Base-by-base conservation (phyloP, 352 stramenopile species). In the Globisporangium spinosum region DNA sequence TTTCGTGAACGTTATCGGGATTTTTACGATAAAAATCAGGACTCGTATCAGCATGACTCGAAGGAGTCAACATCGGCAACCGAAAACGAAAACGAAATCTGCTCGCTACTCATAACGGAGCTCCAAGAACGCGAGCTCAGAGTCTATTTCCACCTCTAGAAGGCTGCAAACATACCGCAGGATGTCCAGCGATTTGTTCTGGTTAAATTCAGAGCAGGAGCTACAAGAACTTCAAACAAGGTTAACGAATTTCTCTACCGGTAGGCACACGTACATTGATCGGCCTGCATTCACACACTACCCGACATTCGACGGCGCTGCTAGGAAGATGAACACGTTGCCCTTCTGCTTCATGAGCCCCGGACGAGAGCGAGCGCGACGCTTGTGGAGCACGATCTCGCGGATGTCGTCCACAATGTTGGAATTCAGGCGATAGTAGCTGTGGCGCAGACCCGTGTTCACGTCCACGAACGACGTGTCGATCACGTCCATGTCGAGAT, bases 401-500 rank as follows among this genome's bases (percentile, higher is more conserved):
- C 71, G 67, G 7, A 78, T 71, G 55, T 80, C 74, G 40, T 80
- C 68, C 22, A 91, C 66, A n/a, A 91, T 70, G 25, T 77, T 85
- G 25, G 75, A 58, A 68, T 91, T 91, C 17, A 91, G 47, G 58
- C 74, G 85, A 60, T 83, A 91, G 62, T 79, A 88, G 57, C 73
- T 79, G 73, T 91, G 83, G 2, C 83, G 71, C 15, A 90, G 51
- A 8, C 71, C 64, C 2, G 87, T 74, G 66, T 91, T 91, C 45
- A 77, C 77, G 53, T 91, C 83, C 35, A 90, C 72, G 40, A 73
- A 81, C n/a, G 83, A 88, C 20, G 78, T 91, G 67, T 90, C 82
- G 56, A 91, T 86, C 23, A 85, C 81, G 72, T 91, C 83, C 38
- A 85, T 72, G 72, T 90, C 81, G 3, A 91, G 64, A 62, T 71